A percentile compares a stretch with the other conserved stretches of the same genome.
phyloP scores from a whole-genome alignment of 1,284 basidiomycete species.

The Vanrija humicola region DNA sequence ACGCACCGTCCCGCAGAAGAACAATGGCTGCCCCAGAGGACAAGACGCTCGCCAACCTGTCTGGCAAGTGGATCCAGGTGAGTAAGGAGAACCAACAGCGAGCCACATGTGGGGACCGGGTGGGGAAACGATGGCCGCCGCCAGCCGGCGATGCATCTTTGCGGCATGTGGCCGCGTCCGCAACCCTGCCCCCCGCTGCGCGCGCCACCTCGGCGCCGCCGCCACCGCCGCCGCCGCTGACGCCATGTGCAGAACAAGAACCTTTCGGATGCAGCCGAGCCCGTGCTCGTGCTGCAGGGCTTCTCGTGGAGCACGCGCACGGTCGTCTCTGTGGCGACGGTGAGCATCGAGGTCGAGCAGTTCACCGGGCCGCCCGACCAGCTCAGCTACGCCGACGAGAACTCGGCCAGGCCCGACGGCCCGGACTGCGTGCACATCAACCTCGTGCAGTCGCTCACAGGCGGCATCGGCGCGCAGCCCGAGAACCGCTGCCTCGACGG shows the following conservation, averaged over 20 bases:
- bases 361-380: neutral
- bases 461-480: constrained; percentile 7
- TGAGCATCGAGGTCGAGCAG: constrained; percentile 5
- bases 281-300: constrained; percentile 8
- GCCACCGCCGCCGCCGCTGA: too few species aligned
- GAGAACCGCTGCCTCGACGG: constrained; percentile 6
- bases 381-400: neutral
- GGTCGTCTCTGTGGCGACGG: neutral
- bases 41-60: constrained; percentile 5
- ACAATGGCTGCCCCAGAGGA: neutral
- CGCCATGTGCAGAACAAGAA: constrained; percentile 4
- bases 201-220: too few species aligned
- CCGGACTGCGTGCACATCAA: neutral
- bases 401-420: neutral
- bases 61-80: constrained; percentile 4
- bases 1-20: too few species aligned
- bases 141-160: too few species aligned
- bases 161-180: too few species aligned
- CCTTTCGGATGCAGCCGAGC: constrained; percentile 4
- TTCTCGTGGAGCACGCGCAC: constrained; percentile 6
- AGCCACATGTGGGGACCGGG: too few species aligned
- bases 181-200: too few species aligned
- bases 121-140: too few species aligned
- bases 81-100: neutral
- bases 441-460: constrained; percentile 5